phyloP scores from a whole-genome alignment of 305 asterid genomes.

The Vinca major region DNA sequence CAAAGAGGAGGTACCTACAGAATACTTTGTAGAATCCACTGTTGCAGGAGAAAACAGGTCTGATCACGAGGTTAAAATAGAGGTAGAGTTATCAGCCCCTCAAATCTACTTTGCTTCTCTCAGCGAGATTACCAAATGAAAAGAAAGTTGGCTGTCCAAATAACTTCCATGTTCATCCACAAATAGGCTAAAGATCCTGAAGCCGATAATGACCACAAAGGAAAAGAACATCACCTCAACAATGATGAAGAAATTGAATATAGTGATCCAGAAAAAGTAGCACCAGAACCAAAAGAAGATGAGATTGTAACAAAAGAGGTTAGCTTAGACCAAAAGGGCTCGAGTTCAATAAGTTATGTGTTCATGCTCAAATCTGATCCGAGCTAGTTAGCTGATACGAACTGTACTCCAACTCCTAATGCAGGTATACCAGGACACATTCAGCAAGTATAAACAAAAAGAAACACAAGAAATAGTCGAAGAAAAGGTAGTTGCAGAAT shows the following conservation, averaged over 20 bases:
- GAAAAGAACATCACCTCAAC: neutral
- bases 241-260: neutral
- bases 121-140: neutral
- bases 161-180: neutral
- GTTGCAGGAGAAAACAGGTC: constrained; percentile 13
- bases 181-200: constrained; percentile 19
- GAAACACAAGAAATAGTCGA: constrained; percentile 8
- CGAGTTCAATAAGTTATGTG: neutral
- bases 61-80: constrained; percentile 13
- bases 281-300: neutral
- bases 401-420: neutral
- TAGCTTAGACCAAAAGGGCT: neutral
- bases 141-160: neutral
- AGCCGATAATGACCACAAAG: neutral
- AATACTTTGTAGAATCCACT: constrained; percentile 2
- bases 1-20: constrained; percentile 9
- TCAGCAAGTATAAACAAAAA: constrained; percentile 8
- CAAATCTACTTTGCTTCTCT: constrained; percentile 1
- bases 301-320: constrained; percentile 1
- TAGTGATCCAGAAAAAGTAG: neutral
- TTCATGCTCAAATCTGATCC: neutral
- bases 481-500: constrained; percentile 8
- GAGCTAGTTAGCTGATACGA: neutral
- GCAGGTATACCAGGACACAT: neutral
- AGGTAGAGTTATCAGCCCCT: constrained; percentile 1